Percentiles rank a stretch among this genome's conserved stretches.
These are phyloP conservation scores for Ordospora pajunii DNA, from an alignment of 371 early-diverging fungal genomes.

Conservation along the genomic window DNA sequence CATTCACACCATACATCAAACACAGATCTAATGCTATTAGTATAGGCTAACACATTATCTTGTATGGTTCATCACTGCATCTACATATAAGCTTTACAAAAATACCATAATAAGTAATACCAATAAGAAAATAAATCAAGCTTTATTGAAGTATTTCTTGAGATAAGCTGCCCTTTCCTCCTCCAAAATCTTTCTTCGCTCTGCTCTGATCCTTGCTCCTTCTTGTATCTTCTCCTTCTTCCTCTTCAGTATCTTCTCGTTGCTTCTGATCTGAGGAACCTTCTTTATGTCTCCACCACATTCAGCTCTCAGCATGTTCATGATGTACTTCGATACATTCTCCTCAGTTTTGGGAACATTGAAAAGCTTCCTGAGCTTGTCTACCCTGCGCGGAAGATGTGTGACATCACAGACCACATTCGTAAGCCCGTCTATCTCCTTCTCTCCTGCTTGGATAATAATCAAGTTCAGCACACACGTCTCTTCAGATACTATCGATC, in stretches of 20 bases:
- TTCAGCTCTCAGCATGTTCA: slow-evolving; percentile 15
- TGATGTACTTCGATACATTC: slow-evolving; percentile 85
- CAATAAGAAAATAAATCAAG: slow-evolving; percentile 7
- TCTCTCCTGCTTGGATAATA: slow-evolving; percentile 86
- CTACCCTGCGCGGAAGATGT: slow-evolving; percentile 91
- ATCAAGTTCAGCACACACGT: slow-evolving; percentile 80
- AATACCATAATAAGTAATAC: background rate
- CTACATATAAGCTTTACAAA: background rate
- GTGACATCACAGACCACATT: slow-evolving; percentile 79
- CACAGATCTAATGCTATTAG: background rate
- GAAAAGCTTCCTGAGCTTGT: slow-evolving; percentile 92
- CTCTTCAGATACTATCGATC: slow-evolving; percentile 90
- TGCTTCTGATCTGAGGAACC: slow-evolving; percentile 41
- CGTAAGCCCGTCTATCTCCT: slow-evolving; percentile 84
- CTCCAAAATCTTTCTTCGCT: slow-evolving; percentile 22
- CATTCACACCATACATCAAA: background rate
- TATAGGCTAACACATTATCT: background rate
- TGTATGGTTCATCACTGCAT: too few species aligned
- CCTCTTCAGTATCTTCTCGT: slow-evolving; percentile 2
- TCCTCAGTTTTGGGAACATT: slow-evolving; percentile 84
- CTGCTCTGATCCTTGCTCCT: background rate
- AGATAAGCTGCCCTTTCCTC: slow-evolving; percentile 31
- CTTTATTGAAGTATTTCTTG: slow-evolving; percentile 23
- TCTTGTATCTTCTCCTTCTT: slow-evolving; percentile 11
- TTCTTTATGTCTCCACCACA: slow-evolving; percentile 42